Evolutionary conservation across 371 early-diverging fungal genomes (phyloP).

Genomic region (Mucor mucedo): DNA sequence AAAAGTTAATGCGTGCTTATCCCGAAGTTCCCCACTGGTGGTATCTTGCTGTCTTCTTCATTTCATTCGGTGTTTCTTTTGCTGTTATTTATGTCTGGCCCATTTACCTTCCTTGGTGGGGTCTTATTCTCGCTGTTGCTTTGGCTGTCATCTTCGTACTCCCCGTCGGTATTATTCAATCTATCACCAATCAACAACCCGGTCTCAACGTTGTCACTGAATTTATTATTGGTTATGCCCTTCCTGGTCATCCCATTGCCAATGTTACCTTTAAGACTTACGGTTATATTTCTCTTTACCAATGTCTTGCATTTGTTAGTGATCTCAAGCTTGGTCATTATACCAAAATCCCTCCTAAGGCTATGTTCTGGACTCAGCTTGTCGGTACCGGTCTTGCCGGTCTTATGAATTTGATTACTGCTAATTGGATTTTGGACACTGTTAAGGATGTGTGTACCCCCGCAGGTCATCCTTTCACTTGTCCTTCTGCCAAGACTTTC

Average conservation of each 20-base stretch:
- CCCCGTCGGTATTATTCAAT: conserved; percentile 82
- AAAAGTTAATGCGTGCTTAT: conserved; percentile 73
- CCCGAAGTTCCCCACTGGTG: conserved; percentile 77
- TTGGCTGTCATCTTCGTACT: conserved; percentile 72
- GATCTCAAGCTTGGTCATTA: conserved; percentile 77
- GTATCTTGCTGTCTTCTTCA: conserved; percentile 63
- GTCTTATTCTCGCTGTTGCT: conserved; percentile 64
- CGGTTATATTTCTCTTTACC: conserved; percentile 65
- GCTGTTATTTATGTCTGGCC: conserved; percentile 59
- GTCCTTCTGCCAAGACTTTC: conserved; percentile 65
- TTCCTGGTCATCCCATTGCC: conserved; percentile 68
- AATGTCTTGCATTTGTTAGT: conserved; percentile 62
- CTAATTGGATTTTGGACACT: conserved; percentile 68
- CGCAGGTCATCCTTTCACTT: conserved; percentile 59
- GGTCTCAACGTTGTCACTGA: conserved; percentile 79
- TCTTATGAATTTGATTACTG: conserved; percentile 66
- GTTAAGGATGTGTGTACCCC: conserved; percentile 62
- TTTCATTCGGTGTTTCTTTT: conserved; percentile 51
- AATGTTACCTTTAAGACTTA: conserved; percentile 74
- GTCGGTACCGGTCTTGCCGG: conserved; percentile 62
- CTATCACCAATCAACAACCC: conserved; percentile 72
- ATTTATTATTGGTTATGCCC: conserved; percentile 66
- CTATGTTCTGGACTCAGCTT: conserved; percentile 70
- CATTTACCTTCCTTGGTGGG: conserved; percentile 73
- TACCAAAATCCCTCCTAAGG: conserved; percentile 71